Conservation (phyloP, 495 filamentous ascomycete species). For the Penicillium taxi region DNA sequence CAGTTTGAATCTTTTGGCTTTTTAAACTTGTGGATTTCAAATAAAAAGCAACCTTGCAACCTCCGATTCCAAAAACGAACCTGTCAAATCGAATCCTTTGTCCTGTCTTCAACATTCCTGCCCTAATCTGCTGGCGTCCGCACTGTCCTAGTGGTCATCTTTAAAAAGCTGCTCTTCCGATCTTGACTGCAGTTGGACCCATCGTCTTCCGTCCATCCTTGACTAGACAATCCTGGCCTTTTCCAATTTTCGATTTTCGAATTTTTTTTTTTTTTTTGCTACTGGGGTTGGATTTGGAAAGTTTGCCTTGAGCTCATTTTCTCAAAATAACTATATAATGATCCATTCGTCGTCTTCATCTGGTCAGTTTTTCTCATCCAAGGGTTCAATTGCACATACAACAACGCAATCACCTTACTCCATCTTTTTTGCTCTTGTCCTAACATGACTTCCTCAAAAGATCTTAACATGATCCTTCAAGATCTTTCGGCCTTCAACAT, state of each 20-base stretch:
- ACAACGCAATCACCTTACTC: background rate
- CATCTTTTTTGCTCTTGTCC: conserved; percentile 1
- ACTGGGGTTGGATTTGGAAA: conserved; percentile 23
- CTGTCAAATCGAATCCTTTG: conserved; percentile 10
- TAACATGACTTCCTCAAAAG: conserved; percentile 32
- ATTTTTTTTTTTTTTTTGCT: conserved; percentile 10
- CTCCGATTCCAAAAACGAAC: conserved; percentile 7
- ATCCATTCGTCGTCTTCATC: conserved; percentile 17
- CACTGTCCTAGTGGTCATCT: conserved; percentile 29
- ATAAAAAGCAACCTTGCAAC: conserved; percentile 28
- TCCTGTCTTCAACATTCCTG: conserved; percentile 39
- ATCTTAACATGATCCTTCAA: conserved; percentile 44
- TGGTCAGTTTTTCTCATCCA: conserved; percentile 21
- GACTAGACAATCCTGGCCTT: conserved; percentile 18
- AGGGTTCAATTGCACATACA: conserved; percentile 8
- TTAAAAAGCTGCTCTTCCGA: conserved; percentile 36
- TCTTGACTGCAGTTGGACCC: conserved; percentile 34
- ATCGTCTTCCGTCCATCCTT: conserved; percentile 22
- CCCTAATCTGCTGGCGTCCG: conserved; percentile 33
- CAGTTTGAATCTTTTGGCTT: conserved; percentile 10
- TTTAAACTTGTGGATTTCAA: no score
- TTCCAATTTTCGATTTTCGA: background rate
- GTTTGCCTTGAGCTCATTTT: conserved; percentile 14
- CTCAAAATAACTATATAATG: conserved; percentile 19
- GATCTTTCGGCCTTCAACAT: conserved; percentile 45